phyloP scores from a whole-genome alignment of 2,329 filamentous ascomycete genomes.

The Graphium sp. region DNA sequence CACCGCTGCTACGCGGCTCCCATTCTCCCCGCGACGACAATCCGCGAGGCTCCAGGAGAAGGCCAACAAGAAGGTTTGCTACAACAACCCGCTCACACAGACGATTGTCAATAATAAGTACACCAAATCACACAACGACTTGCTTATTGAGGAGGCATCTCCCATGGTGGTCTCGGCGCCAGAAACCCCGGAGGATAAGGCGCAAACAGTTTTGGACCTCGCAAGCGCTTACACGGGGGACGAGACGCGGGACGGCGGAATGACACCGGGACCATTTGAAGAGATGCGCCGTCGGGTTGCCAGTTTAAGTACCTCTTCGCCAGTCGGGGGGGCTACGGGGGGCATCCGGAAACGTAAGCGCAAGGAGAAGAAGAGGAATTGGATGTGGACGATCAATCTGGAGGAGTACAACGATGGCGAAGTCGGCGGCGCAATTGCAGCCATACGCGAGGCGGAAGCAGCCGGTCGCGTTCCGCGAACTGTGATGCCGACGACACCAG shows the following conservation, averaged over 20 bases:
- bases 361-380: conserved; percentile 43
- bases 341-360: conserved; percentile 35
- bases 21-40: conserved; percentile 33
- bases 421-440: conserved; percentile 23
- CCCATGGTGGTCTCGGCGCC: conserved; percentile 15
- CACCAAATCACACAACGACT: conserved; percentile 44
- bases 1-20: conserved; percentile 28
- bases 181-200: conserved; percentile 9
- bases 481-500: conserved; percentile 7
- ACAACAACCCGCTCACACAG: conserved; percentile 44
- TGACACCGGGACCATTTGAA: conserved; percentile 46
- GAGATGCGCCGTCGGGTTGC: conserved; percentile 44
- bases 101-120: conserved; percentile 48
- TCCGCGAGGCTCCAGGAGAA: conserved; percentile 37
- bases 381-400: conserved; percentile 49
- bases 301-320: conserved; percentile 22
- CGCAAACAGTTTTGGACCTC: conserved; percentile 27
- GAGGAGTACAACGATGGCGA: conserved; percentile 25
- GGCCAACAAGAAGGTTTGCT: conserved; percentile 38
- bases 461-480: conserved; percentile 8
- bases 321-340: conserved; percentile 20
- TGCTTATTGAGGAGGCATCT: conserved; percentile 39
- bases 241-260: conserved; percentile 41
- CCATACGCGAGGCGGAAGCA: conserved; percentile 17
- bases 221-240: conserved; percentile 33